Percentiles rank a stretch among this genome's conserved stretches.
Conservation (phyloP, 225 moss, liverwort and hornwort genomes). For the Marchantia polymorpha region DNA sequence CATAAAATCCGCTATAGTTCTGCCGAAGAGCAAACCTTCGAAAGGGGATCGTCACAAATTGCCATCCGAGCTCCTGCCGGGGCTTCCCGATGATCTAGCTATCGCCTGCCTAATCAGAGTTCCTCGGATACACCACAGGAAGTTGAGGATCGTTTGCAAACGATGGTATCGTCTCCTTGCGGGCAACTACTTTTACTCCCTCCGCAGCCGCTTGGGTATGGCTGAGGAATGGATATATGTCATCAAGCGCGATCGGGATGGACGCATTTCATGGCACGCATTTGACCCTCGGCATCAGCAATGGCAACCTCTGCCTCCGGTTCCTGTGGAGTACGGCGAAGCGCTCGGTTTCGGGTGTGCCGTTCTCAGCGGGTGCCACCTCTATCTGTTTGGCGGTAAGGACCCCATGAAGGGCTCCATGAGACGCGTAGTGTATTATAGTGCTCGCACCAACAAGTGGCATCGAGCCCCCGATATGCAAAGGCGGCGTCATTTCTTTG, state of each 20-base stretch:
- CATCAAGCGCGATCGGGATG: slow-evolving; percentile 91
- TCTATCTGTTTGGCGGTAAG: slow-evolving; percentile 97
- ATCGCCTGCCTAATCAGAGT: slow-evolving; percentile 97
- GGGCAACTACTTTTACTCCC: slow-evolving; percentile 92
- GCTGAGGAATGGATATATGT: slow-evolving; percentile 99
- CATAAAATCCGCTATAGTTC: slow-evolving; percentile 84
- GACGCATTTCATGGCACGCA: slow-evolving; percentile 98
- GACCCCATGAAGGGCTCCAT: slow-evolving; percentile 93
- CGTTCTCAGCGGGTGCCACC: slow-evolving; percentile 92
- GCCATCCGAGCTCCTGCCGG: slow-evolving; percentile 88
- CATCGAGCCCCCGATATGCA: slow-evolving; percentile 94
- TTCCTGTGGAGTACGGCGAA: slow-evolving; percentile 92
- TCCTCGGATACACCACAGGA: slow-evolving; percentile 80
- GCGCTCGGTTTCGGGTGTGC: slow-evolving; percentile 98
- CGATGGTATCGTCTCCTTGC: slow-evolving; percentile 94
- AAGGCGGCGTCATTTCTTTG: slow-evolving; percentile 91
- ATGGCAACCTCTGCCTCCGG: slow-evolving; percentile 97
- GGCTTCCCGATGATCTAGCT: slow-evolving; percentile 98
- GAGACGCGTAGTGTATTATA: slow-evolving; percentile 96
- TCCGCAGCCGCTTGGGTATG: slow-evolving; percentile 87
- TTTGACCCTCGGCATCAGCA: slow-evolving; percentile 94
- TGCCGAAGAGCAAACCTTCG: slow-evolving; percentile 74
- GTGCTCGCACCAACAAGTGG: slow-evolving; percentile 98
- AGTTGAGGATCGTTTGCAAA: slow-evolving; percentile 94
- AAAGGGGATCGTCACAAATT: slow-evolving; percentile 76